Evolutionary conservation across 2,329 filamentous ascomycete genomes (phyloP).

Genomic region (Dendryphion nanum): DNA sequence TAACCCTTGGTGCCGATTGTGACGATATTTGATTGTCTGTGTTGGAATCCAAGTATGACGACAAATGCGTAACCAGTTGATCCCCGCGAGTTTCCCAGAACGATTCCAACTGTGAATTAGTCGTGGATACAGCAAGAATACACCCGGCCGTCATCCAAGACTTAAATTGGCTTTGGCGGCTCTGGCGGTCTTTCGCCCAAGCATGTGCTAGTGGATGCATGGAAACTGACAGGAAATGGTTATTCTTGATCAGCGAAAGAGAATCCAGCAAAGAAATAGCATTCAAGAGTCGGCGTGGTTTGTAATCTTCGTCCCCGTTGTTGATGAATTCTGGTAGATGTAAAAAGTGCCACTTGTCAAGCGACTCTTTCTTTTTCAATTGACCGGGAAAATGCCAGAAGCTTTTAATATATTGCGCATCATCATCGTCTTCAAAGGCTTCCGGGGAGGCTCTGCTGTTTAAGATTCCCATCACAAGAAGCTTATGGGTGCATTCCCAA

Average conservation of each 20-base stretch:
- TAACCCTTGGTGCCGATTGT: constrained; percentile 3
- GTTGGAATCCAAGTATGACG: constrained; percentile 9
- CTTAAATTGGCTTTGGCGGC: constrained; percentile 11
- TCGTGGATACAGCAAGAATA: constrained; percentile 9
- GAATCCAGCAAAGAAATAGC: constrained; percentile 25
- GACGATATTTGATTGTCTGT: constrained; percentile 9
- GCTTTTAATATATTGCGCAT: no score
- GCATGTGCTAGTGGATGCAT: constrained; percentile 39
- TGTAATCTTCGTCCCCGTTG: constrained; percentile 20
- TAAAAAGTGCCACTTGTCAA: constrained; percentile 5
- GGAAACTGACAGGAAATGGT: constrained; percentile 17
- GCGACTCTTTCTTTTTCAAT: no score
- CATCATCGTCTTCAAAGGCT: background rate
- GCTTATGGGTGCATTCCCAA: constrained; percentile 12
- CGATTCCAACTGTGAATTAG: constrained; percentile 3
- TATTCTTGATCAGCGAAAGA: constrained; percentile 23
- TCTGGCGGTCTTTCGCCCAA: constrained; percentile 32
- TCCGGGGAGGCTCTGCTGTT: background rate
- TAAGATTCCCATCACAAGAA: constrained; percentile 4
- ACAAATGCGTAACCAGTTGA: constrained; percentile 4
- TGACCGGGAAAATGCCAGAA: no score
- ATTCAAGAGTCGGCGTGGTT: constrained; percentile 18
- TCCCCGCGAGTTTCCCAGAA: constrained; percentile 5
- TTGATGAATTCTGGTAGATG: constrained; percentile 13
- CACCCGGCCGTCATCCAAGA: constrained; percentile 20